Evolutionary conservation across 495 filamentous ascomycete species (phyloP).

Genomic region (Rhizodiscina lignyota): DNA sequence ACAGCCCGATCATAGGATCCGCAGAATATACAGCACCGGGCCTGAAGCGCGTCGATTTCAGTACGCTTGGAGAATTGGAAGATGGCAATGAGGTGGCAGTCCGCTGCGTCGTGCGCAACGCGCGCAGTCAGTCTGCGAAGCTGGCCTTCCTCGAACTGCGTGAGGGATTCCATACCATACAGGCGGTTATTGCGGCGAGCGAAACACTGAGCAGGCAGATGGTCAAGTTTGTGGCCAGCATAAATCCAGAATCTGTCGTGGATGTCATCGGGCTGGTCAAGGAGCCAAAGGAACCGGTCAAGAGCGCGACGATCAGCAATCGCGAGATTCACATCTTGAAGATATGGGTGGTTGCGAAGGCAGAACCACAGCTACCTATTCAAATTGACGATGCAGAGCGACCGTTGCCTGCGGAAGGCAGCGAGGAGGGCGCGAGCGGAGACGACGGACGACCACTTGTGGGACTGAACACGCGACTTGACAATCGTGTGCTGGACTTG

Average conservation of each 20-base stretch:
- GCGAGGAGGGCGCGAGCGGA: constrained; percentile 12
- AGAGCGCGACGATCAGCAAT: constrained; percentile 57
- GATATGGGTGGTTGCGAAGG: constrained; percentile 57
- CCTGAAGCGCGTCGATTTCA: constrained; percentile 12
- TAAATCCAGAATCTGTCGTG: constrained; percentile 69
- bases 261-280: constrained; percentile 62
- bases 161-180: constrained; percentile 20
- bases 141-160: constrained; percentile 27
- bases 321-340: constrained; percentile 67
- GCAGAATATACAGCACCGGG: constrained; percentile 12
- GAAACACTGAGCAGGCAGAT: constrained; percentile 51
- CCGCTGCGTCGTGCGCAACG: constrained; percentile 23
- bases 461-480: constrained; percentile 22
- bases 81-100: constrained; percentile 16
- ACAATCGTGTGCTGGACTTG: constrained; percentile 27
- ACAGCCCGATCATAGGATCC: constrained; percentile 21
- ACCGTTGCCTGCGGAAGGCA: constrained; percentile 19
- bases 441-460: constrained; percentile 22
- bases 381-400: constrained; percentile 25
- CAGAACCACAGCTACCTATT: constrained; percentile 49
- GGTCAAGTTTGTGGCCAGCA: constrained; percentile 70
- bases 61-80: constrained; percentile 12
- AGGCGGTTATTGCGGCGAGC: constrained; percentile 27
- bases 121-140: constrained; percentile 25
- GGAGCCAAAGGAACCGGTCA: constrained; percentile 57